These are phyloP conservation scores for Infundibulicybe gibba DNA, from an alignment of 768 basidiomycete genomes.

Conservation along the genomic window DNA sequence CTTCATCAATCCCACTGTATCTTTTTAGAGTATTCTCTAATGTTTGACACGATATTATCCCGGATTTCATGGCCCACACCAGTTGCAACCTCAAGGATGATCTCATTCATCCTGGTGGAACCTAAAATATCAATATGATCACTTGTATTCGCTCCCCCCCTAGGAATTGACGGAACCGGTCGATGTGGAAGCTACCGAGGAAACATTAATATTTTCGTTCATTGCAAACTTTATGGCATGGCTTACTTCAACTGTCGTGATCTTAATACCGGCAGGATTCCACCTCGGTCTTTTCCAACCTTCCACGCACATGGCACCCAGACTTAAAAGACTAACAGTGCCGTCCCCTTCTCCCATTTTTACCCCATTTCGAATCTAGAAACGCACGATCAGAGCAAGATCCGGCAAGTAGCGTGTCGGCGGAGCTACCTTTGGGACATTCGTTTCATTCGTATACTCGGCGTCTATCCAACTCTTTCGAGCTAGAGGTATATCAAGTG, in stretches of 20 bases:
- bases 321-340: constrained; percentile 79
- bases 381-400: background rate
- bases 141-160: constrained; percentile 90
- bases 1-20: constrained; percentile 71
- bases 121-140: constrained; percentile 89
- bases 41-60: constrained; percentile 71
- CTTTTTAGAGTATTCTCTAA: constrained; percentile 67
- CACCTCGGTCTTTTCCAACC: constrained; percentile 88
- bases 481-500: constrained; percentile 51
- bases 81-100: constrained; percentile 87
- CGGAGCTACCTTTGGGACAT: constrained; percentile 47
- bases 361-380: constrained; percentile 74
- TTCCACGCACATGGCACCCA: constrained; percentile 96
- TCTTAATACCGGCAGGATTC: constrained; percentile 88
- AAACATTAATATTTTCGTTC: background rate
- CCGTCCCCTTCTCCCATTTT: constrained; percentile 96
- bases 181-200: constrained; percentile 66
- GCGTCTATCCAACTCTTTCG: constrained; percentile 83
- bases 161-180: constrained; percentile 66
- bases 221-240: too few relatives aligned
- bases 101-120: constrained; percentile 78
- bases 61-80: constrained; percentile 73
- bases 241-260: constrained; percentile 83
- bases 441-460: constrained; percentile 64
- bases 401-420: background rate